A percentile compares a stretch with the other conserved stretches of the same genome.
These are phyloP conservation scores for Mikania micrantha DNA, from an alignment of 129 eudicot species.

Conservation along the genomic window DNA sequence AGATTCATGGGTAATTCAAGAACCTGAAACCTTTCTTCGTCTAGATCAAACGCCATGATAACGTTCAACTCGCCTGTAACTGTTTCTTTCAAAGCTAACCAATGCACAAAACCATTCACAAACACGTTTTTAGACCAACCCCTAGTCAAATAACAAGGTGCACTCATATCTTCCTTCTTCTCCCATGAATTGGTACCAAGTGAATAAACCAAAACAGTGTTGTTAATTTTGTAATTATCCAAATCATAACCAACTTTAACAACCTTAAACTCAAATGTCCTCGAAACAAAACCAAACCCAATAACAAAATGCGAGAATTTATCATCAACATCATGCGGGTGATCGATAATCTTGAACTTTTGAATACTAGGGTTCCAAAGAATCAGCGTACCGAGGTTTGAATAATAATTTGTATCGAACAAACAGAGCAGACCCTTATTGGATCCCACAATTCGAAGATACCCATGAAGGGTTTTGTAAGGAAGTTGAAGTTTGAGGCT, in stretches of 20 bases:
- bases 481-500: conserved; percentile 16
- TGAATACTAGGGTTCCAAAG: conserved; percentile 41
- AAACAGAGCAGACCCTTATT: conserved; percentile 36
- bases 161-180: conserved; percentile 16
- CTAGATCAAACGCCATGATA: conserved; percentile 38
- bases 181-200: conserved; percentile 29
- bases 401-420: conserved; percentile 33
- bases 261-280: conserved; percentile 30
- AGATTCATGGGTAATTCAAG: conserved; percentile 28
- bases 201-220: conserved; percentile 25
- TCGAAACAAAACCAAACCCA: conserved; percentile 46
- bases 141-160: conserved; percentile 27
- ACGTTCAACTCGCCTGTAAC: neutral
- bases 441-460: conserved; percentile 36
- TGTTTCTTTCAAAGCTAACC: conserved; percentile 31
- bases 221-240: neutral
- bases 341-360: conserved; percentile 13
- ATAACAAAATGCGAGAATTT: conserved; percentile 28
- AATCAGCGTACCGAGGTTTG: conserved; percentile 18
- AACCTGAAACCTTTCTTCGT: conserved; percentile 24
- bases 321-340: neutral
- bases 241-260: conserved; percentile 28
- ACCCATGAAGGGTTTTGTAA: conserved; percentile 28
- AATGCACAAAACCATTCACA: conserved; percentile 40
- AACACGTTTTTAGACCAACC: conserved; percentile 34